Base-by-base conservation (phyloP, 1,139 yeast species). In the Meyerozyma elateridarum region DNA sequence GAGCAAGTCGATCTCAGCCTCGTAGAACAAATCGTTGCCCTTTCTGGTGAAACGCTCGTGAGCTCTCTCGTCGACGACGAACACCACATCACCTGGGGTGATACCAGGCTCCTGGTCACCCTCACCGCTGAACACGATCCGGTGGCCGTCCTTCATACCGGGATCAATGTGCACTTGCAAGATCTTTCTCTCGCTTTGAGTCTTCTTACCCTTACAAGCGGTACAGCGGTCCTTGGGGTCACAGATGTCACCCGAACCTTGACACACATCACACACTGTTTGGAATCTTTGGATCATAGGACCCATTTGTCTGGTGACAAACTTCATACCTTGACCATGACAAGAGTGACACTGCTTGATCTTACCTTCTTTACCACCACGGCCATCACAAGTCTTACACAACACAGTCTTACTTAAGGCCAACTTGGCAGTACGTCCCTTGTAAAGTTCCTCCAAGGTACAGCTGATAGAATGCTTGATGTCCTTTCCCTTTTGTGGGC, bases 211-310 rank as follows among this genome's bases (percentile, higher is more conserved):
- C 46, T 68, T 67, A 74, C 99, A 91, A 28, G 63, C 56, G 49
- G 77, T 78, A 78, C 99, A 91, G 56, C 89, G 78, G 64, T 88
- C 96, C 68, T 84, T 84, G 38, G 89, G 76, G 58, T 83, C 81
- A 56, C 88, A 76, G 44, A 82, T 83, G 58, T 85, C 94, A 56
- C 99, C 99, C 39, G 83, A 73, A 57, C 97, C 98, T 47, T 76
- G 68, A 80, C 99, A 91, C 41, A 67, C 81, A 47, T 85, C 93
- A 82, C 99, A 91, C 37, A 79, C 81, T 25, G 95, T 81, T 69
- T 91, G 98, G 78, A 85, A 85, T 72, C 96, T 81, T 70, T 91
- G 99, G 53, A 91, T 83, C 93, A 91, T 88, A 44, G 96, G 96
- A 48, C 99, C 99, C 96, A 91, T 89, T 64, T 91, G 97, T 70